These are phyloP conservation scores for Cystofilobasidium macerans DNA, from an alignment of 768 basidiomycete genomes.

Conservation along the genomic window DNA sequence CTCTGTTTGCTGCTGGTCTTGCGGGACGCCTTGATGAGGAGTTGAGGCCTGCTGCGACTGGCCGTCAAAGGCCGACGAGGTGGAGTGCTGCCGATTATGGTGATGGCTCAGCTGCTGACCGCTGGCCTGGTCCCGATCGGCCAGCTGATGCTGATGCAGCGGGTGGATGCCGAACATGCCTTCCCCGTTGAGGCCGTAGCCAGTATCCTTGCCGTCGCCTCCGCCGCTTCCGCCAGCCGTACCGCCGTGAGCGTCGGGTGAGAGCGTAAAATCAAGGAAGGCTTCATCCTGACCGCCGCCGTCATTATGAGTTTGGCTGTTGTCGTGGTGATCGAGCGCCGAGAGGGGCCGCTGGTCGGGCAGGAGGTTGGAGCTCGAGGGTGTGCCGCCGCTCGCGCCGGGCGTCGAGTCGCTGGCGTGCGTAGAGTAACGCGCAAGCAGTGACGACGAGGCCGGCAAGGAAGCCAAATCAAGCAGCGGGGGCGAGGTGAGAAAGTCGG, in stretches of 20 bases:
- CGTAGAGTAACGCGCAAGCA: not conserved
- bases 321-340: too few relatives aligned
- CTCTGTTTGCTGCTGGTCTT: not conserved
- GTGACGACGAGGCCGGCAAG: not conserved
- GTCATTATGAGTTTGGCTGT: not conserved
- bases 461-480: not conserved
- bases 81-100: not conserved
- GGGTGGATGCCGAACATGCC: not conserved
- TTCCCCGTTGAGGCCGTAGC: not conserved
- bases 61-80: too few relatives aligned
- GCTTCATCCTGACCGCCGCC: not conserved
- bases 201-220: not conserved
- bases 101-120: too few relatives aligned
- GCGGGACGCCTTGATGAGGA: not conserved
- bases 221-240: not conserved
- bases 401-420: not conserved
- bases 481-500: constrained; percentile 5
- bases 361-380: not conserved
- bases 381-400: not conserved
- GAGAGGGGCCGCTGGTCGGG: not conserved
- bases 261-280: constrained; percentile 7
- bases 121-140: too few relatives aligned
- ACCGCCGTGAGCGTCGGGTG: not conserved
- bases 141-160: too few relatives aligned
- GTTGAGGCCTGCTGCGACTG: not conserved